Evolutionary conservation across 441 rosid genomes (phyloP).

Genomic region (Eruca vesicaria): DNA sequence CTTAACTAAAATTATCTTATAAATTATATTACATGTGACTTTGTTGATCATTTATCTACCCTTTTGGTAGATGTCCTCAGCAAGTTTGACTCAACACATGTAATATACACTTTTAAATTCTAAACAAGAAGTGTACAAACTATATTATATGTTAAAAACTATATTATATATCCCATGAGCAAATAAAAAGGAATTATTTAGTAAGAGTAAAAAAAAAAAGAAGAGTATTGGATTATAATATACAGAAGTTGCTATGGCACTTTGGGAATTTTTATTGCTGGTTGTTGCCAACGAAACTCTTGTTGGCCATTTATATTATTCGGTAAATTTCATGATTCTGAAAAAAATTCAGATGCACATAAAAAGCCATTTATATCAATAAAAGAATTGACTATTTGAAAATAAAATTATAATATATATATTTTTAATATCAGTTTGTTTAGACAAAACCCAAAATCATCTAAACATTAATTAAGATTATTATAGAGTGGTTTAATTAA

Average conservation of each 20-base stretch:
- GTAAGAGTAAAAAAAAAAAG: too few relatives aligned
- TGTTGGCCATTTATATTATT: constrained; percentile 30
- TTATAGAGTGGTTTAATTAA: not conserved
- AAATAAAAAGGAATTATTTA: constrained; percentile 21
- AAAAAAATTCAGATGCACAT: constrained; percentile 18
- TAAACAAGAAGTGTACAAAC: not conserved
- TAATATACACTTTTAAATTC: not conserved
- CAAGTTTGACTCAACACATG: constrained; percentile 23
- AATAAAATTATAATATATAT: not conserved
- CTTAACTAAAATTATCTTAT: constrained; percentile 10
- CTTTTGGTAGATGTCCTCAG: constrained; percentile 20
- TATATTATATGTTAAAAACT: not conserved
- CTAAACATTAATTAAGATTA: not conserved
- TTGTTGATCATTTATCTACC: constrained; percentile 11
- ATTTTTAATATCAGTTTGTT: not conserved
- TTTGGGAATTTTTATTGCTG: constrained; percentile 21
- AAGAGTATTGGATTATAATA: constrained; percentile 13
- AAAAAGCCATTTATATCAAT: not conserved
- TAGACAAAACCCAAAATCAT: not conserved
- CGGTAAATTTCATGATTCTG: constrained; percentile 26
- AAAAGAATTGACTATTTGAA: not conserved
- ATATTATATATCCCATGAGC: too few relatives aligned
- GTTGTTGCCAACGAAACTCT: constrained; percentile 37
- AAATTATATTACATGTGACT: not conserved
- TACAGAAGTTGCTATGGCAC: constrained; percentile 9